Evolutionary conservation across 2,329 filamentous ascomycete genomes (phyloP).

Genomic region (Dactylella cylindrospora): DNA sequence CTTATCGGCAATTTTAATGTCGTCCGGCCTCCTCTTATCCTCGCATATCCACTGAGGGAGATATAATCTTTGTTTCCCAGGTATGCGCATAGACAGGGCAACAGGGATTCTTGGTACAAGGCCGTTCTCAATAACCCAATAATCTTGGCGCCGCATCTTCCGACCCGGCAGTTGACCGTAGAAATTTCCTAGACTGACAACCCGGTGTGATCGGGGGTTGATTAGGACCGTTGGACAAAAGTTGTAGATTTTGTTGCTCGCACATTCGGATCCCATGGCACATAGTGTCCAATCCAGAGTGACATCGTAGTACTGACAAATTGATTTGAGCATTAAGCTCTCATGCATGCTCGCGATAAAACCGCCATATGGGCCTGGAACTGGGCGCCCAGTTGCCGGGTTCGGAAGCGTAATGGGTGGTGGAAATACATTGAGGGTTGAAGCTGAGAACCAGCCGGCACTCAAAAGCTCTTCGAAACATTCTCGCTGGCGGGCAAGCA

Average conservation of each 20-base stretch:
- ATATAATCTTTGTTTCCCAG: slow-evolving; percentile 2
- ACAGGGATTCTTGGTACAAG: slow-evolving; percentile 23
- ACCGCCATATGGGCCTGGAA: slow-evolving; percentile 26
- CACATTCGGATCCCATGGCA: slow-evolving; percentile 1
- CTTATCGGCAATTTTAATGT: not conserved
- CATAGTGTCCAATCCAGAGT: slow-evolving; percentile 25
- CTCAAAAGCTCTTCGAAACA: slow-evolving; percentile 4
- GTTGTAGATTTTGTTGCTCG: not conserved
- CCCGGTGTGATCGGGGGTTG: slow-evolving; percentile 18
- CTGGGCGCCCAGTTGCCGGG: not conserved
- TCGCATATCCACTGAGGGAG: not conserved
- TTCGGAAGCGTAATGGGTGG: slow-evolving; percentile 6
- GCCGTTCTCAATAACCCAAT: slow-evolving; percentile 9
- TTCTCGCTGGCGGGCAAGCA: not conserved
- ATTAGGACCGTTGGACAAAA: slow-evolving; percentile 15
- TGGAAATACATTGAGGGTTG: slow-evolving; percentile 6
- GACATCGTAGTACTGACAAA: not conserved
- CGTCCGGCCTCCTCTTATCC: not conserved
- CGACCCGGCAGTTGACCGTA: slow-evolving; percentile 12
- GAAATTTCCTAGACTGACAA: slow-evolving; percentile 8
- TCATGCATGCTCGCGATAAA: slow-evolving; percentile 25
- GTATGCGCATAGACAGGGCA: slow-evolving; percentile 2
- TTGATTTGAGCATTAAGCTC: slow-evolving; percentile 22
- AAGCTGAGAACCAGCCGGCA: slow-evolving; percentile 21
- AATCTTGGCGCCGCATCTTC: slow-evolving; percentile 22